These are phyloP conservation scores for Lithospermum erythrorhizon DNA, from an alignment of 257 asterid species.

Conservation along the genomic window DNA sequence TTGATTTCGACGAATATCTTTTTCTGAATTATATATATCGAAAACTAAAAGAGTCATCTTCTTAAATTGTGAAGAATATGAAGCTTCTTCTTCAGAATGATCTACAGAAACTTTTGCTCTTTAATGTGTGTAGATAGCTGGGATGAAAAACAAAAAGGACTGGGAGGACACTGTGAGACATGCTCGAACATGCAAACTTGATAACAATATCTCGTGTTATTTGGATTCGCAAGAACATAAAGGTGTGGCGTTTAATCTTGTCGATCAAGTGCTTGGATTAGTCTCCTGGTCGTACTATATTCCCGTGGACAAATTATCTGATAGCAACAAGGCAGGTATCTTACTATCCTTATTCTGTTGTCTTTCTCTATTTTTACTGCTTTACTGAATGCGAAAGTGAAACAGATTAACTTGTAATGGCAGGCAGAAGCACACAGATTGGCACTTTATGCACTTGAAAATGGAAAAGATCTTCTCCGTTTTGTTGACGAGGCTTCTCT, in stretches of 20 bases:
- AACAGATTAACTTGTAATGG: background rate
- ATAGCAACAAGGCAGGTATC: conserved; percentile 9
- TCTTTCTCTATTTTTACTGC: background rate
- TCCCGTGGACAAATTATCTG: conserved; percentile 1
- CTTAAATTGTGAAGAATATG: background rate
- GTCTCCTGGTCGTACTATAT: background rate
- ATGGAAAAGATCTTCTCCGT: background rate
- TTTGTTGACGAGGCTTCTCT: background rate
- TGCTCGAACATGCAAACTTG: conserved; percentile 10
- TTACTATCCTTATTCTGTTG: background rate
- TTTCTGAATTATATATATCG: background rate
- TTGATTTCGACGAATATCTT: background rate
- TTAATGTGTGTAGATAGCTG: conserved; percentile 4
- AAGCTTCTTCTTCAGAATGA: background rate
- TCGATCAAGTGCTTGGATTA: conserved; percentile 5
- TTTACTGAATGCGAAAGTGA: background rate
- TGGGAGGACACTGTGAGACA: conserved; percentile 6
- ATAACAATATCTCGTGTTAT: conserved; percentile 5
- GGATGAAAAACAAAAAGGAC: background rate
- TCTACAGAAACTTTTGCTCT: background rate
- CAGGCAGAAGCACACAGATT: conserved; percentile 8
- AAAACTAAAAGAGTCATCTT: background rate
- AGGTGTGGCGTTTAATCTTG: conserved; percentile 6
- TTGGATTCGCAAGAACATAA: background rate
- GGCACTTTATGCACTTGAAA: conserved; percentile 7